Evolutionary conservation across 129 eudicot genomes (phyloP).

Genomic region (Saussurea involucrata): DNA sequence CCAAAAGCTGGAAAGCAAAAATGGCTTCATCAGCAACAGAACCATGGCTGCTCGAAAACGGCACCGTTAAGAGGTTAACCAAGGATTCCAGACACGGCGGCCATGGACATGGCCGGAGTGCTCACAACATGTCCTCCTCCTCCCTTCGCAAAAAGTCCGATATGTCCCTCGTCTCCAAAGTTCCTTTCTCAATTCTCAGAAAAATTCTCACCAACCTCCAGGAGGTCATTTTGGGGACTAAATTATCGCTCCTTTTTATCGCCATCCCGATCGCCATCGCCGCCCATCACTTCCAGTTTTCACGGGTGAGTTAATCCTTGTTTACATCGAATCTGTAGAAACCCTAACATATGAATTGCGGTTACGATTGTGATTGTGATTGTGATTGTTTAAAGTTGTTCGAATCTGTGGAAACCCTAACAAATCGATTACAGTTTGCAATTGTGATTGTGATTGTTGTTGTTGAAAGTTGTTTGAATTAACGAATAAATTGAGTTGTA

Average conservation of each 20-base stretch:
- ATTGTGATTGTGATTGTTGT: neutral
- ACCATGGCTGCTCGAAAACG: slow-evolving; percentile 66
- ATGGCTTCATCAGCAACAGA: slow-evolving; percentile 44
- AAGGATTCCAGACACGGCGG: slow-evolving; percentile 41
- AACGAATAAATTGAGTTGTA: too few species aligned
- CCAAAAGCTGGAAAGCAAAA: neutral
- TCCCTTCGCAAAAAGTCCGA: slow-evolving; percentile 73
- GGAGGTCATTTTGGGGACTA: slow-evolving; percentile 76
- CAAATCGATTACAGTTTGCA: neutral
- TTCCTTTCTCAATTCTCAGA: slow-evolving; percentile 24
- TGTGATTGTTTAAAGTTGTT: neutral
- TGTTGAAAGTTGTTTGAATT: neutral
- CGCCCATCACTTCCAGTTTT: slow-evolving; percentile 41
- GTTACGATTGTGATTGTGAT: neutral
- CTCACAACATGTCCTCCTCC: slow-evolving; percentile 69
- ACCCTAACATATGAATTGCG: neutral
- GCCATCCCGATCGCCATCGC: slow-evolving; percentile 65
- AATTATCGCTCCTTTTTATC: slow-evolving; percentile 57
- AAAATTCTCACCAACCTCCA: slow-evolving; percentile 42
- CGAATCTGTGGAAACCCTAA: neutral
- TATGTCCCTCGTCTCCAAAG: slow-evolving; percentile 34
- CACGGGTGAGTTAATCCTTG: slow-evolving; percentile 40
- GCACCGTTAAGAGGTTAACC: slow-evolving; percentile 33
- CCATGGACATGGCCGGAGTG: slow-evolving; percentile 45
- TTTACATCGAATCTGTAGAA: neutral